Conservation (phyloP, 2,329 filamentous ascomycete species). For the Magnaporthiopsis rhizophila region DNA sequence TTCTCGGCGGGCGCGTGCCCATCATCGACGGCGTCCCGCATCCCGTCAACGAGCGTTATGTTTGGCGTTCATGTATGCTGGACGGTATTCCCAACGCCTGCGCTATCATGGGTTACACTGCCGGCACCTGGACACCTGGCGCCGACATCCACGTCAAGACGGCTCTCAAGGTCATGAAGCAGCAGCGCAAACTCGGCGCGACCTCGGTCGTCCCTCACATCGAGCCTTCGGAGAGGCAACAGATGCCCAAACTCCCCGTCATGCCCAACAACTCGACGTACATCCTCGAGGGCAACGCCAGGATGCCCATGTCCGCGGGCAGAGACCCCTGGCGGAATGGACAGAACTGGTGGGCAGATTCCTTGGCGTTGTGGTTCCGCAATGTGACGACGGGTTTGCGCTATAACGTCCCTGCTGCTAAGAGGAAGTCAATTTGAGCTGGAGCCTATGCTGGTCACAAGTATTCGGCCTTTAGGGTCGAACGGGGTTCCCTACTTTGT, state of each 20-base stretch:
- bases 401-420: neutral
- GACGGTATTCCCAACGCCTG: constrained; percentile 53
- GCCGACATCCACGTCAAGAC: constrained; percentile 31
- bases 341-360: constrained; percentile 16
- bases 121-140: constrained; percentile 55
- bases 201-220: constrained; percentile 17
- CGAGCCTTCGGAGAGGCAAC: constrained; percentile 11
- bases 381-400: neutral
- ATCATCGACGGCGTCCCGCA: constrained; percentile 40
- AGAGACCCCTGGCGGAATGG: constrained; percentile 21
- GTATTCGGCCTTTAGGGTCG: neutral
- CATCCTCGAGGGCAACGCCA: constrained; percentile 16
- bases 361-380: constrained; percentile 9
- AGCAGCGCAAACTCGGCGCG: constrained; percentile 12
- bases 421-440: neutral
- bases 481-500: neutral
- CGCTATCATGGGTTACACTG: constrained; percentile 52
- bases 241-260: constrained; percentile 14
- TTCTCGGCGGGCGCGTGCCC: constrained; percentile 45
- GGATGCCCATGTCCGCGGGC: constrained; percentile 18
- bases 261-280: constrained; percentile 19
- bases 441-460: neutral
- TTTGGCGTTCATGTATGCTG: constrained; percentile 55
- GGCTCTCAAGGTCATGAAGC: constrained; percentile 13
- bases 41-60: constrained; percentile 34